A percentile compares a stretch with the other conserved stretches of the same genome.
Conservation (phyloP, 78 protist species). For the slime mould (Dictyostelium discoideum) region DNA sequence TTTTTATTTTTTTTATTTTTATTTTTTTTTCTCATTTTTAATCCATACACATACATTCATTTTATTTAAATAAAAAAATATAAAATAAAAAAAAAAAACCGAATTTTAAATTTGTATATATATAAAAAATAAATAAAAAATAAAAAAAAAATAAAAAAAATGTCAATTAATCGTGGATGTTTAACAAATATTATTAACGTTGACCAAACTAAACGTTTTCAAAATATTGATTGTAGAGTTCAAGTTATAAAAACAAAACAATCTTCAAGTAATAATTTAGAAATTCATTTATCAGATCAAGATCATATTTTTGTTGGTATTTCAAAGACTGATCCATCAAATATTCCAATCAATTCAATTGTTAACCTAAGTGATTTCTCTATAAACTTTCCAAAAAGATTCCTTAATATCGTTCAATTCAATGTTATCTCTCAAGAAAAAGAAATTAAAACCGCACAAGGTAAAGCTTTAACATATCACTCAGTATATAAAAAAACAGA, state of each 20-base stretch:
- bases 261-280: neutral
- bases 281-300: constrained; percentile 4
- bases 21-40: neutral
- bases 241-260: constrained; percentile 20
- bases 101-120: neutral
- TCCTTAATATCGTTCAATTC: neutral
- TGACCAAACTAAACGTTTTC: neutral
- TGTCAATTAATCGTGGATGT: constrained; percentile 1
- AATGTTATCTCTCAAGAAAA: neutral
- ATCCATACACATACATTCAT: neutral
- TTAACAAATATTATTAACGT: neutral
- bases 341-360: neutral
- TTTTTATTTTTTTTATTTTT: neutral
- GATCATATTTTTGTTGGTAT: constrained; percentile 17
- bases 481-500: neutral
- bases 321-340: neutral
- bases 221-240: neutral
- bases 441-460: neutral
- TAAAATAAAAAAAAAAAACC: neutral
- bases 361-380: neutral
- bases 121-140: neutral
- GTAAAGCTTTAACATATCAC: neutral
- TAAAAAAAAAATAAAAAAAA: neutral
- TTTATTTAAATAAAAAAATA: neutral
- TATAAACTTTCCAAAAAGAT: constrained; percentile 8